Evolutionary conservation across 768 basidiomycete species (phyloP).

Genomic region (Rhodotorula taiwanensis): DNA sequence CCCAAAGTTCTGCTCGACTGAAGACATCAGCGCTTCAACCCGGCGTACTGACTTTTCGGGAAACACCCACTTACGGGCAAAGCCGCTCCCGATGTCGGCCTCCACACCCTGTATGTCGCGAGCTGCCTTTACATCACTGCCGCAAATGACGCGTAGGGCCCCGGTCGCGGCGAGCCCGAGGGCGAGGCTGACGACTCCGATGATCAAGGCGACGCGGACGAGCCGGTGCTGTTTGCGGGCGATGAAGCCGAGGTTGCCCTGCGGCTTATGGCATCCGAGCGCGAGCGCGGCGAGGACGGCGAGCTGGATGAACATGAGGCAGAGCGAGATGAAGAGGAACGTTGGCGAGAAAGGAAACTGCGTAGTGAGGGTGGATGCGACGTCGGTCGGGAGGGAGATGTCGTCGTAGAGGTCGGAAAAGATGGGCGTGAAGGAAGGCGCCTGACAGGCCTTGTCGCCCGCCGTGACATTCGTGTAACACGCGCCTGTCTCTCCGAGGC

Average conservation of each 20-base stretch:
- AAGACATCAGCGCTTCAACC: background rate
- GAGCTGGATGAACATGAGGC: slow-evolving; percentile 15
- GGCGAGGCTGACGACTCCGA: background rate
- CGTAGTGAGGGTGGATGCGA: slow-evolving; percentile 2
- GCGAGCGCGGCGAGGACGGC: slow-evolving; percentile 11
- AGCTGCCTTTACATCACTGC: background rate
- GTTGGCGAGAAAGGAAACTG: slow-evolving; percentile 30
- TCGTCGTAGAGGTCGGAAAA: slow-evolving; percentile 19
- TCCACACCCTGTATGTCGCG: background rate
- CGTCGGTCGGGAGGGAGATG: slow-evolving; percentile 1
- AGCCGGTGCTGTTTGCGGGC: background rate
- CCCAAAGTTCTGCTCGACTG: slow-evolving; percentile 16
- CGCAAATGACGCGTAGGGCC: slow-evolving; percentile 2
- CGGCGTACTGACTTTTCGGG: background rate
- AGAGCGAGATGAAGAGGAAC: slow-evolving; percentile 25
- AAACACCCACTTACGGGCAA: slow-evolving; percentile 15
- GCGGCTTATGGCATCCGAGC: slow-evolving; percentile 8
- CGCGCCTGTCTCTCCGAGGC: background rate
- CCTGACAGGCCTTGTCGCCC: background rate
- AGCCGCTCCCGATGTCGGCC: background rate
- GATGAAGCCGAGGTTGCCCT: slow-evolving; percentile 1
- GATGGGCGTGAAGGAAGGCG: slow-evolving; percentile 29
- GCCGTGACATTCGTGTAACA: slow-evolving; percentile 15
- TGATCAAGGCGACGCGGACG: slow-evolving; percentile 9
- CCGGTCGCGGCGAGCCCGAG: slow-evolving; percentile 9